Evolutionary conservation across 768 basidiomycete genomes (phyloP).

Genomic region (Trametes punicea): DNA sequence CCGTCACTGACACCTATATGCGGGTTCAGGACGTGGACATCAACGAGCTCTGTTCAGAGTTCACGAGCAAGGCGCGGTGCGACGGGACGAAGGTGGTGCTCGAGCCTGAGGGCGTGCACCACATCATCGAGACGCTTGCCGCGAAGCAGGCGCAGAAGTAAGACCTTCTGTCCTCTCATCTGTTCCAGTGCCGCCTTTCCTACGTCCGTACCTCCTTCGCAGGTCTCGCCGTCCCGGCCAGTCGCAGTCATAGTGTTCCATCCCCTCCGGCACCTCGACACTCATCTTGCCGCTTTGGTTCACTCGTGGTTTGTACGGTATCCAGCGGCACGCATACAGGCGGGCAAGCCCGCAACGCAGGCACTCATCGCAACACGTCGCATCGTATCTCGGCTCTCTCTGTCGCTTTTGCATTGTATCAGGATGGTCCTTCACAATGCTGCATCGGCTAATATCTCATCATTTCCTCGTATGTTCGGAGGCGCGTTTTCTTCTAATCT

Average conservation of each 20-base stretch:
- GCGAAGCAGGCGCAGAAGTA: constrained; percentile 27
- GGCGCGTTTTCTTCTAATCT: too few relatives aligned
- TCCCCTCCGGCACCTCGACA: neutral
- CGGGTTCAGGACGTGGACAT: constrained; percentile 65
- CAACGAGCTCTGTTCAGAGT: constrained; percentile 74
- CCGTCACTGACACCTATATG: constrained; percentile 4
- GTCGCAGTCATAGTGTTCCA: neutral
- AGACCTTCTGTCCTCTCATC: neutral
- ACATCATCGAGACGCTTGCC: constrained; percentile 42
- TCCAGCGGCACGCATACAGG: neutral
- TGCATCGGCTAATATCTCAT: too few relatives aligned
- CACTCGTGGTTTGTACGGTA: neutral
- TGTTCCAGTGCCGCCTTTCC: neutral
- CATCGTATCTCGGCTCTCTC: neutral
- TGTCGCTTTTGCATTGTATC: neutral
- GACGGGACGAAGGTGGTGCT: constrained; percentile 83
- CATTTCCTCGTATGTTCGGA: too few relatives aligned
- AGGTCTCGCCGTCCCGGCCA: constrained; percentile 2
- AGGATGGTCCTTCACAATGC: neutral
- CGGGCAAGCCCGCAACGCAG: neutral
- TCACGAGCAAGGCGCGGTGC: constrained; percentile 77
- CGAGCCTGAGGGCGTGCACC: constrained; percentile 45
- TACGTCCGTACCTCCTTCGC: neutral
- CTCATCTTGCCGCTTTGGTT: neutral
- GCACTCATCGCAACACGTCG: neutral